These are phyloP conservation scores for Chlorencoelia australis DNA, from an alignment of 2,329 filamentous ascomycete genomes.

Conservation along the genomic window DNA sequence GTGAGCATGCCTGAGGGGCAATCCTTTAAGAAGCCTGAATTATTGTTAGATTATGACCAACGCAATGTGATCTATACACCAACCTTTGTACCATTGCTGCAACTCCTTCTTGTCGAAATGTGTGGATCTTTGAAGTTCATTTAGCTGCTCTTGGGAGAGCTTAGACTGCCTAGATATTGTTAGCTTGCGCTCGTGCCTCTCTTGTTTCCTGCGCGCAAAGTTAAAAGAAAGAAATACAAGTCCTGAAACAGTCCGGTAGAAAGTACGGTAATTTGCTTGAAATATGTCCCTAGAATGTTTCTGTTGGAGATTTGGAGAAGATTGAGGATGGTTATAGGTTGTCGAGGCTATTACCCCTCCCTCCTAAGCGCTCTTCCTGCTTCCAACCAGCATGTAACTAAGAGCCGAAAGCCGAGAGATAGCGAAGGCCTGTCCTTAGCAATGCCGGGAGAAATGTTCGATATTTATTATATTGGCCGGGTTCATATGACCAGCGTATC, in stretches of 20 bases:
- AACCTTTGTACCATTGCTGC: slow-evolving; percentile 99
- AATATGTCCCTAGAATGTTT: too few relatives aligned
- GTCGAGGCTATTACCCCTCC: background rate
- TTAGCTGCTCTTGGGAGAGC: slow-evolving; percentile 91
- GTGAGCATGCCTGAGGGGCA: slow-evolving; percentile 94
- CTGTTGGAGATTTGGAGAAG: too few relatives aligned
- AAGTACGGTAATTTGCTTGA: too few relatives aligned
- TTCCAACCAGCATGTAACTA: background rate
- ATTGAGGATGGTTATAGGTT: too few relatives aligned
- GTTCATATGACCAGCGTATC: background rate
- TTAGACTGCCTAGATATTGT: slow-evolving; percentile 72
- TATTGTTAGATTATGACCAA: slow-evolving; percentile 9
- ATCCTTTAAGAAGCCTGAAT: slow-evolving; percentile 87
- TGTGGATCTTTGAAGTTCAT: slow-evolving; percentile 89
- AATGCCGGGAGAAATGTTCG: slow-evolving; percentile 1
- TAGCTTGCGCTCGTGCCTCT: slow-evolving; percentile 1
- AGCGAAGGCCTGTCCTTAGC: slow-evolving; percentile 1
- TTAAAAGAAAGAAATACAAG: background rate
- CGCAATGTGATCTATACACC: slow-evolving; percentile 25
- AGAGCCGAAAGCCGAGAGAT: background rate
- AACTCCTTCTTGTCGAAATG: slow-evolving; percentile 99
- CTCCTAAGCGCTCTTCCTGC: background rate
- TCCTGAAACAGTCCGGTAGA: background rate
- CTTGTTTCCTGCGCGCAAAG: background rate
- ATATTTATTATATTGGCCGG: background rate